A percentile compares a stretch with the other conserved stretches of the same genome.
Evolutionary conservation across 345 rosid genomes (phyloP).

Genomic region (Arabidopsis suecica): DNA sequence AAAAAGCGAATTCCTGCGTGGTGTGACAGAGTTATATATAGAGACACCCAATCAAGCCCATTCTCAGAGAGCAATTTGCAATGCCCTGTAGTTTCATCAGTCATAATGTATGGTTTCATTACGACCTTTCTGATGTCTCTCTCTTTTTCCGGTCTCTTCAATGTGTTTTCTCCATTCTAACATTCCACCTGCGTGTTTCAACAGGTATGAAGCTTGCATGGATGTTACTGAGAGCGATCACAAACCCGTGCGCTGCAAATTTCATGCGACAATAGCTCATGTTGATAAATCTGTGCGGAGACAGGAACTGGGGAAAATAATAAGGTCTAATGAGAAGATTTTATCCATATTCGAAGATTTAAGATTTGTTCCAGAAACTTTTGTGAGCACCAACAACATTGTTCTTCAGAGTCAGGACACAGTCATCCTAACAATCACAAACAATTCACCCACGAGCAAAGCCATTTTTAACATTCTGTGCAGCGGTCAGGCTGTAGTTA

Average conservation of each 20-base stretch:
- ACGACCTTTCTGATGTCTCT: not conserved
- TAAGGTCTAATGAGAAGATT: conserved; percentile 62
- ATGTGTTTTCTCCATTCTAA: not conserved
- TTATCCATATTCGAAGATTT: conserved; percentile 59
- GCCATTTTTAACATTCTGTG: conserved; percentile 67
- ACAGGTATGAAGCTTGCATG: conserved; percentile 95
- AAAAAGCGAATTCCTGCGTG: conserved; percentile 97
- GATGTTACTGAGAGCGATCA: conserved; percentile 96
- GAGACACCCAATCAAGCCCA: conserved; percentile 70
- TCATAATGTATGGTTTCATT: conserved; percentile 60
- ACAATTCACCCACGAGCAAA: conserved; percentile 56
- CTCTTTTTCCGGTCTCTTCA: not conserved
- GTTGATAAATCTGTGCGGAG: conserved; percentile 90
- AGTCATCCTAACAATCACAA: conserved; percentile 62
- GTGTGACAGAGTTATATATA: conserved; percentile 93
- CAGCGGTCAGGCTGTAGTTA: conserved; percentile 59
- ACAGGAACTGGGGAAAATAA: conserved; percentile 66
- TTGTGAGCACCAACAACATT: conserved; percentile 63
- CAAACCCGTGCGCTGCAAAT: conserved; percentile 94
- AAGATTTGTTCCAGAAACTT: conserved; percentile 65
- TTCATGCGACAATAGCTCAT: conserved; percentile 73
- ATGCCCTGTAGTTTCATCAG: conserved; percentile 80
- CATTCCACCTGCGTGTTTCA: not conserved
- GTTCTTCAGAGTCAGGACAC: conserved; percentile 89
- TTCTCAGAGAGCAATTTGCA: conserved; percentile 72